Evolutionary conservation across 768 basidiomycete genomes (phyloP).

Genomic region (Podaxis sp.): DNA sequence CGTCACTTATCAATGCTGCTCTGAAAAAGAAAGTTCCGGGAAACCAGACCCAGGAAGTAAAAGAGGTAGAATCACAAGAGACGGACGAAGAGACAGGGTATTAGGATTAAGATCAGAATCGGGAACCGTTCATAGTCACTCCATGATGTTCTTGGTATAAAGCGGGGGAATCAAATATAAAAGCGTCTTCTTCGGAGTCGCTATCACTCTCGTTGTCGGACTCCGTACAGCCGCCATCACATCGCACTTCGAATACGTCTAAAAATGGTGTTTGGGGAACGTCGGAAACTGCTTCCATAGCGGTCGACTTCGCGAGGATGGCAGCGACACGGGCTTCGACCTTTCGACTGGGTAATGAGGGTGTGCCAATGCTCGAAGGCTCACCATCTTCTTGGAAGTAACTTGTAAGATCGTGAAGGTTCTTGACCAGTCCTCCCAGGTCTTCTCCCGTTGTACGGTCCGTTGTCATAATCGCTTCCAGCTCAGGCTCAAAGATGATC

Average conservation of each 20-base stretch:
- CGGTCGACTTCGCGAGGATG: conserved; percentile 78
- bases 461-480: conserved; percentile 38
- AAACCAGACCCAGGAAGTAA: neutral
- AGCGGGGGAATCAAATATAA: conserved; percentile 55
- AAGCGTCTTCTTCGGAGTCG: conserved; percentile 54
- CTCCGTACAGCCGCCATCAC: conserved; percentile 38
- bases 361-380: conserved; percentile 20
- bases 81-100: conserved; percentile 1
- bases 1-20: neutral
- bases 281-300: conserved; percentile 43
- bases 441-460: conserved; percentile 47
- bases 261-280: conserved; percentile 76
- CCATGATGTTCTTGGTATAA: conserved; percentile 17
- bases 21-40: neutral
- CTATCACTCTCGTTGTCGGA: conserved; percentile 46
- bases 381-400: conserved; percentile 58
- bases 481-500: conserved; percentile 69
- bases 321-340: conserved; percentile 78
- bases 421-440: conserved; percentile 73
- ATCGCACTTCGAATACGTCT: conserved; percentile 66
- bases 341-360: conserved; percentile 49
- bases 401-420: conserved; percentile 69
- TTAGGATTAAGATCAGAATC: conserved; percentile 1
- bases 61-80: neutral
- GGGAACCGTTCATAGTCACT: neutral